A percentile compares a stretch with the other conserved stretches of the same genome.
Evolutionary conservation across 352 stramenopile genomes (phyloP).

Genomic region (Phytophthora macrochlamydospora): DNA sequence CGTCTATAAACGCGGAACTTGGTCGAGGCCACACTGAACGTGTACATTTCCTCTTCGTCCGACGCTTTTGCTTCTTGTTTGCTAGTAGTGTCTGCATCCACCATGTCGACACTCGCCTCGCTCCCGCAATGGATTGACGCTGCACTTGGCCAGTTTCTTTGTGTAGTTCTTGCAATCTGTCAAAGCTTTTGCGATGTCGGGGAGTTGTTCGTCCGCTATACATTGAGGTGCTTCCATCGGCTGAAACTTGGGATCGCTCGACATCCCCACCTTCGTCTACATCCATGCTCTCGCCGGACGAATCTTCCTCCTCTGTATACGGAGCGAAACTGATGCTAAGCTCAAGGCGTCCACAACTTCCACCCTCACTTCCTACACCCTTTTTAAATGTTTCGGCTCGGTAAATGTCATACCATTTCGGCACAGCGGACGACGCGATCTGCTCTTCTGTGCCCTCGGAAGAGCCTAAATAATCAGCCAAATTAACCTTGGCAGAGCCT

Average conservation of each 20-base stretch:
- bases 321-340: constrained; percentile 82
- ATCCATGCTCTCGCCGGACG: constrained; percentile 39
- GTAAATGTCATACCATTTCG: constrained; percentile 80
- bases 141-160: constrained; percentile 66
- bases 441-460: constrained; percentile 69
- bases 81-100: constrained; percentile 17
- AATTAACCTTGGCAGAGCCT: constrained; percentile 77
- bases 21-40: constrained; percentile 82
- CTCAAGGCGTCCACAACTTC: constrained; percentile 66
- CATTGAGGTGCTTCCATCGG: constrained; percentile 21
- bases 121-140: constrained; percentile 29
- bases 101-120: constrained; percentile 25
- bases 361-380: constrained; percentile 18
- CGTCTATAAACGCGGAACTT: constrained; percentile 86
- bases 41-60: constrained; percentile 76
- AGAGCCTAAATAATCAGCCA: constrained; percentile 69
- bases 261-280: constrained; percentile 27
- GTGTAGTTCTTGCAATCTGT: constrained; percentile 72
- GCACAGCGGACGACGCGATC: constrained; percentile 69
- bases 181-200: constrained; percentile 78
- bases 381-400: constrained; percentile 56
- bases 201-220: constrained; percentile 37
- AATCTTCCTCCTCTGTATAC: constrained; percentile 59
- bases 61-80: constrained; percentile 19
- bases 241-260: constrained; percentile 24